Base-by-base conservation (phyloP, 2,329 filamentous ascomycete species). In the Fusarium tupiense region DNA sequence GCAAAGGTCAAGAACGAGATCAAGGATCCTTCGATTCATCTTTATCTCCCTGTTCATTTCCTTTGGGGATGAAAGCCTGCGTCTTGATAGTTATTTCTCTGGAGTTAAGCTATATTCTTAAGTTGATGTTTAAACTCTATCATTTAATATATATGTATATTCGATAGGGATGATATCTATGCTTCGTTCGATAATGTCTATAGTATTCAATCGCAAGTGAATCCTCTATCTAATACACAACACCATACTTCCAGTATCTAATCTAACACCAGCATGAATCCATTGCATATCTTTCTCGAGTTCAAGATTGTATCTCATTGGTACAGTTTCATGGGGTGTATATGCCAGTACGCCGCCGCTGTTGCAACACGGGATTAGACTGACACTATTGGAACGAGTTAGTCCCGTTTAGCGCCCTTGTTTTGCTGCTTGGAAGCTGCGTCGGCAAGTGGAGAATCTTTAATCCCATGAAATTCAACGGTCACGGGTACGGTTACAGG, bases 321-420 rank as follows among this genome's bases (percentile, higher is more conserved):
- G 20, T 41, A 13, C 10, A 40, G 19, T 40, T 20, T 5, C 19
- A 19, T 2, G 7, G 6, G 11, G 37, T 20, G 20, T 19, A 20
- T 40, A 40, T 7, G 5, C 37, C 10, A 40, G 37, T 20, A 7
- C 37, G 19, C 1, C 37, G 20, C 37, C 9, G 14, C 10, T 6
- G 9, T 14, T n/a, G 22, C n/a, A 19, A 7, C 16, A 19, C 12
- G 16, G 20, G 22, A 35, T 24, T 24, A 24, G 11, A 2, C 33
- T 17, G 33, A 7, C 3, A 12, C 13, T 26, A 26, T 3, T 53
- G 13, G 13, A 20, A 12, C 4, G 1, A 38, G 19, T 12, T 13
- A 22, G 5, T 2, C 17, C 4, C 24, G 3, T 5, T 2, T 2
- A 2, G 5, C 7, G 2, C 1, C 8, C 13, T 17, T 2, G 5